These are phyloP conservation scores for Allium cepa DNA, from an alignment of 106 monocot genomes.

Conservation along the genomic window DNA sequence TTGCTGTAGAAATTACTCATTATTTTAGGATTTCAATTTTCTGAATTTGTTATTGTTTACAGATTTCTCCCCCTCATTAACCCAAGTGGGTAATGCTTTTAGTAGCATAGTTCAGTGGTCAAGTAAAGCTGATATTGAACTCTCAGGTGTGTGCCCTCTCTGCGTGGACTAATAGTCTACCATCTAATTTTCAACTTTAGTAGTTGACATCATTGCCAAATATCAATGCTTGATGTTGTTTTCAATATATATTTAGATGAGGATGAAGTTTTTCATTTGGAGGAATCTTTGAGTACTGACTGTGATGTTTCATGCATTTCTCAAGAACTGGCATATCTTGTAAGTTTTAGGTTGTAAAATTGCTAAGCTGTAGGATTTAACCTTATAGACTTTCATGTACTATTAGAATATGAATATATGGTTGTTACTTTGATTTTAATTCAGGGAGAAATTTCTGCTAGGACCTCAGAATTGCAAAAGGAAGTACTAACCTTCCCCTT, in stretches of 20 bases:
- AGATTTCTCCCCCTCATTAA: no score
- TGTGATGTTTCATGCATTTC: conserved; percentile 40
- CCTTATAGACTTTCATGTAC: no score
- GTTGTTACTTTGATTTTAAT: conserved; percentile 3
- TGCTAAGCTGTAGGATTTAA: no score
- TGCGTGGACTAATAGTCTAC: no score
- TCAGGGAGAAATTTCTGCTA: conserved; percentile 65
- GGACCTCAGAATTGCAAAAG: conserved; percentile 27
- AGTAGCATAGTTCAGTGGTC: conserved; percentile 2
- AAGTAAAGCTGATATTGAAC: conserved; percentile 8
- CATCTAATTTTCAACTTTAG: no score
- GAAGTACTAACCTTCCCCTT: conserved; percentile 52
- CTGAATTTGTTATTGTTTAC: no score
- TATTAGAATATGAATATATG: no score
- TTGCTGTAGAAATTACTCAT: no score
- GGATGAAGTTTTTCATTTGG: conserved; percentile 50
- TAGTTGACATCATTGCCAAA: no score
- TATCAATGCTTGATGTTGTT: no score
- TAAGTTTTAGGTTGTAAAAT: conserved; percentile 20
- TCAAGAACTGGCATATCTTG: conserved; percentile 62
- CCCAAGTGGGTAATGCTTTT: conserved; percentile 8
- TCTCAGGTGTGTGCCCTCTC: not conserved
- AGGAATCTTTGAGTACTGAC: conserved; percentile 38
- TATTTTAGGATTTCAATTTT: no score
- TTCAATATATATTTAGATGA: conserved; percentile 24